A percentile compares a stretch with the other conserved stretches of the same genome.
phyloP scores from a whole-genome alignment of 2,329 filamentous ascomycete species.

The Scortechinia acanthostroma region DNA sequence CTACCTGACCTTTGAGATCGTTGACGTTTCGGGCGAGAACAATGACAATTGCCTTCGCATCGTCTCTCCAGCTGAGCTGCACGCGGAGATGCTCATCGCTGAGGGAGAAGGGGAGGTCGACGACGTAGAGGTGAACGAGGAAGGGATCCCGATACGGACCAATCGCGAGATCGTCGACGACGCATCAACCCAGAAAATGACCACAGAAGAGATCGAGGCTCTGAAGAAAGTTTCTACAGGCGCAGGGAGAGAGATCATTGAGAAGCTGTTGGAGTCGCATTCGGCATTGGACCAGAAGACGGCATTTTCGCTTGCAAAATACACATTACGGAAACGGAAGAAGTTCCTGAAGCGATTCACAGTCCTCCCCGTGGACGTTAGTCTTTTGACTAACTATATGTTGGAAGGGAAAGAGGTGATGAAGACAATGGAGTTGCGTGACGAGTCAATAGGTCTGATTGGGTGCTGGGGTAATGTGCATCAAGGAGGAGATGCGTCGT shows the following conservation, averaged over 20 bases:
- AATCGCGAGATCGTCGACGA: constrained; percentile 1
- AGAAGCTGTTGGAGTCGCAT: not conserved
- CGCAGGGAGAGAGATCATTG: not conserved
- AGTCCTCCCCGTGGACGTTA: not conserved
- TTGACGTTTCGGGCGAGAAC: not conserved
- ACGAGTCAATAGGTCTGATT: not conserved
- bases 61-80: not conserved
- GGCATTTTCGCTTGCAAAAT: constrained; percentile 1
- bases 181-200: not conserved
- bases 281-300: not conserved
- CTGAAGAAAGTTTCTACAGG: not conserved
- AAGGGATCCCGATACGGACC: not conserved
- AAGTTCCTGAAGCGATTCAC: not conserved
- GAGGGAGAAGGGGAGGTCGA: not conserved
- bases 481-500: not conserved
- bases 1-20: not conserved
- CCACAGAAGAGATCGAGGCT: not conserved
- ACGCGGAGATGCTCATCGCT: not conserved
- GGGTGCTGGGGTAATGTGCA: not conserved
- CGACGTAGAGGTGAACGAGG: not conserved
- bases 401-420: not conserved
- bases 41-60: not conserved
- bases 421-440: not conserved
- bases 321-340: not conserved
- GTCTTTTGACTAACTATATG: not conserved